Evolutionary conservation across 768 basidiomycete genomes (phyloP), one percentile per base, ranked within the genome.

Genomic region (Agaricus sinodeliciosus): DNA sequence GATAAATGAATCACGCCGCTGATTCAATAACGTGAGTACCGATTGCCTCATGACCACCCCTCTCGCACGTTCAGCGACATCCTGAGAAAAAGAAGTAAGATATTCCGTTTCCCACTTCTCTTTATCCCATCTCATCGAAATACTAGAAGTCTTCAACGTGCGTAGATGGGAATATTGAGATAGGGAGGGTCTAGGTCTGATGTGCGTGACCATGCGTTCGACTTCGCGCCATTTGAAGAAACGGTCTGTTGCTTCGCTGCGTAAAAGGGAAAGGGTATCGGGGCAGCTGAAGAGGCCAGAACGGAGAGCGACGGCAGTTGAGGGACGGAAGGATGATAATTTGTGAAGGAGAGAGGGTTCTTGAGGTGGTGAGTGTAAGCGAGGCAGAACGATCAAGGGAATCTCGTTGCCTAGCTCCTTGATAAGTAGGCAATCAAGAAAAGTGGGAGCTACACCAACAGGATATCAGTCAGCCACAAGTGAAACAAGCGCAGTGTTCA

Each of bases 201-300:
- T 55, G 12, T 51, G 48, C 9, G 35, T 72, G 5, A 79, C 77
- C 9, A 76, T 77, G 16, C 75, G 72, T 56, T 85, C 81, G 25
- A 87, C 78, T 62, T 87, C 86, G 28, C 84, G 71, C 86, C 86
- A 88, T 27, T 78, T 76, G 51, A 87, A 63, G 65, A 87, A 88
- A 16, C 86, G 76, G 53, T 86, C 83, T 0, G 80, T 74, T 0
- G 84, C 85, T 64, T 87, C 86, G 15, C 66, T 69, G 31, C 87
- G 78, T 27, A 88, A 69, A 1, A 71, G 61, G 1, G 74, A 69
- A 9, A 87, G 70, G 0, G 75, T 82, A 54, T 81, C 82, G 0
- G 85, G 84, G 1, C 81, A 78, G 56, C 74, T 79, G 65, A 88
- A 85, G 11, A 88, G 67, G 9, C 81, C 82, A 26, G 63, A 64